Evolutionary conservation across 139 green algal genomes (phyloP).

Genomic region (Microglena sp.): DNA sequence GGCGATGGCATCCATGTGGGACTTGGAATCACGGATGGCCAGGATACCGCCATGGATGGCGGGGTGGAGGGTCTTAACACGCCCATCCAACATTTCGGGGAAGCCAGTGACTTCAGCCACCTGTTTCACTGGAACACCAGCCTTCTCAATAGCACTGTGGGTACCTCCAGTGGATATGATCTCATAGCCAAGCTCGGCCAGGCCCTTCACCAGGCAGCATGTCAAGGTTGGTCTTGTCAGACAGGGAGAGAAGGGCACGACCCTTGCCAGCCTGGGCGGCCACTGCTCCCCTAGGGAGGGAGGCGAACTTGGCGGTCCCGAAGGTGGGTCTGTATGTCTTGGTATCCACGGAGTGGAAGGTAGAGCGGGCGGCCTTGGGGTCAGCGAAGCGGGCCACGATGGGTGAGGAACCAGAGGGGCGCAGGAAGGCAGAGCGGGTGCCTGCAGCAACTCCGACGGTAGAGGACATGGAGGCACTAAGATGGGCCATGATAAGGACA

Average conservation of each 20-base stretch:
- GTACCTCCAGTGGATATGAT: slow-evolving; percentile 92
- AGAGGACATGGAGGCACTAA: too few relatives aligned
- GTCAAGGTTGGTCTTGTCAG: slow-evolving; percentile 79
- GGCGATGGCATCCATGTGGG: slow-evolving; percentile 81
- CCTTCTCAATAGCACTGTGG: slow-evolving; percentile 66
- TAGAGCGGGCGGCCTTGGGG: too few relatives aligned
- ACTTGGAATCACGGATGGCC: slow-evolving; percentile 61
- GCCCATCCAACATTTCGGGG: slow-evolving; percentile 96
- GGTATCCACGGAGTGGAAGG: background rate
- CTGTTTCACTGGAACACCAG: slow-evolving; percentile 68
- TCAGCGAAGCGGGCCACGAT: too few relatives aligned
- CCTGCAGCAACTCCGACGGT: too few relatives aligned
- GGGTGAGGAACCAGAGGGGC: too few relatives aligned
- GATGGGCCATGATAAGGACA: too few relatives aligned
- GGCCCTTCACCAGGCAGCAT: slow-evolving; percentile 51
- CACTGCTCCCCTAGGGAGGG: background rate
- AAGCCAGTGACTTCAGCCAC: slow-evolving; percentile 87
- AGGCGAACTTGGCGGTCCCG: too few relatives aligned
- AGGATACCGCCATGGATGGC: slow-evolving; percentile 95
- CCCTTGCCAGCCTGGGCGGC: slow-evolving; percentile 12
- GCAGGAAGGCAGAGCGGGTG: too few relatives aligned
- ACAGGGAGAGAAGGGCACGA: slow-evolving; percentile 83
- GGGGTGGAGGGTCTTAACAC: slow-evolving; percentile 98
- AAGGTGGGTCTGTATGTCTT: too few relatives aligned
- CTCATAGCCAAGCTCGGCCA: slow-evolving; percentile 76